phyloP scores from a whole-genome alignment of 2,329 filamentous ascomycete genomes.

The Endoconidiophora laricicola region DNA sequence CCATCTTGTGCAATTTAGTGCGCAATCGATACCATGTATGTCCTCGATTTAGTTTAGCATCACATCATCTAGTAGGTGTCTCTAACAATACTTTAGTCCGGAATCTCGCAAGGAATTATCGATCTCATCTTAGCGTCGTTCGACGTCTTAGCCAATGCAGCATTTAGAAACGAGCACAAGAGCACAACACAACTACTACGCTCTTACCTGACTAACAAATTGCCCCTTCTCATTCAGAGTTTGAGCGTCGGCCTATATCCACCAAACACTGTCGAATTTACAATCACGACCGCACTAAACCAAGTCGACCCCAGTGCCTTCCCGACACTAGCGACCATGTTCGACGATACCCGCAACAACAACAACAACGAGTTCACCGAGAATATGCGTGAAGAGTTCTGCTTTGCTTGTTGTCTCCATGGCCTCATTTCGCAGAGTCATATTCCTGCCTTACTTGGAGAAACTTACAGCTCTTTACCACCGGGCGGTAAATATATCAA shows the following conservation, averaged over 20 bases:
- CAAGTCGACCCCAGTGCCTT: slow-evolving; percentile 71
- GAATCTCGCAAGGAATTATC: slow-evolving; percentile 59
- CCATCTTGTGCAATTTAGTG: slow-evolving; percentile 59
- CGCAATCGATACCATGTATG: slow-evolving; percentile 67
- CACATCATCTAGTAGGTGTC: background rate
- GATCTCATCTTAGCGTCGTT: slow-evolving; percentile 81
- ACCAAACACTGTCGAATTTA: slow-evolving; percentile 55
- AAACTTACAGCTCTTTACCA: slow-evolving; percentile 65
- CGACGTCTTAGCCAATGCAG: slow-evolving; percentile 73
- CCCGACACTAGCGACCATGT: slow-evolving; percentile 41
- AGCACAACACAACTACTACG: slow-evolving; percentile 56
- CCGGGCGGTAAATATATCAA: slow-evolving; percentile 59
- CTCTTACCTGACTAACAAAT: slow-evolving; percentile 65
- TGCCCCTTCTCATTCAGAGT: slow-evolving; percentile 36
- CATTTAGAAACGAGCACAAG: slow-evolving; percentile 45
- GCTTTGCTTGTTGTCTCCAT: slow-evolving; percentile 81
- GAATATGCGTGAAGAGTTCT: slow-evolving; percentile 53
- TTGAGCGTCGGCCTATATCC: slow-evolving; percentile 50
- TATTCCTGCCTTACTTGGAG: slow-evolving; percentile 65
- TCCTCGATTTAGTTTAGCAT: too few relatives aligned
- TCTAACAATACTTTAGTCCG: slow-evolving; percentile 33
- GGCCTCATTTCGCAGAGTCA: slow-evolving; percentile 63
- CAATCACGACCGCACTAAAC: slow-evolving; percentile 54
- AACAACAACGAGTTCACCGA: slow-evolving; percentile 40
- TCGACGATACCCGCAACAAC: slow-evolving; percentile 35